These are phyloP conservation scores for Nitzschia sp. DNA, from an alignment of 108 stramenopile genomes.

Conservation along the genomic window DNA sequence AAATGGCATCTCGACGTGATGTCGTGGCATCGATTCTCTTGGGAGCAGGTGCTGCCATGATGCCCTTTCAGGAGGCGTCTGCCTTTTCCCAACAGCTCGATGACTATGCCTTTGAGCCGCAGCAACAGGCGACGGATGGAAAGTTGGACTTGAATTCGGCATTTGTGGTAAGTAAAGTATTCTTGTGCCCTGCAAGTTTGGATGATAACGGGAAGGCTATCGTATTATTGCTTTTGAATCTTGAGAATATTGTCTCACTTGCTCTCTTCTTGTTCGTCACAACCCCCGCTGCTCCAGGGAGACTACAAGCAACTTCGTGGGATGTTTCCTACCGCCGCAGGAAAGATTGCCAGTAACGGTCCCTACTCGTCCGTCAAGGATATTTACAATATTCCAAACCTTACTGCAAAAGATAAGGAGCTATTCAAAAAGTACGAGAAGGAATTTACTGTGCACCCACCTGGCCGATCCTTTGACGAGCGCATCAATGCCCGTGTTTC, in stretches of 20 bases:
- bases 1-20: background rate
- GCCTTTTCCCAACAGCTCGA: slow-evolving; percentile 18
- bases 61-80: background rate
- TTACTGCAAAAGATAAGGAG: slow-evolving; percentile 57
- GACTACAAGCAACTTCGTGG: slow-evolving; percentile 71
- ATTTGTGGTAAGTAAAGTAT: slow-evolving; percentile 51
- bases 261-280: background rate
- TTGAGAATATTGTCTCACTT: background rate
- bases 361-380: slow-evolving; percentile 63
- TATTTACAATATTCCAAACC: slow-evolving; percentile 63
- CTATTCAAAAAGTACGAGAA: slow-evolving; percentile 72
- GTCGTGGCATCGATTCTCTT: background rate
- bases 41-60: background rate
- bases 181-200: background rate
- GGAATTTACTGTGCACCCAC: slow-evolving; percentile 62
- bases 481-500: slow-evolving; percentile 74
- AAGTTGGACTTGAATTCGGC: slow-evolving; percentile 72
- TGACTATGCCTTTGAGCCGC: slow-evolving; percentile 24
- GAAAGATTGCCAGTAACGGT: slow-evolving; percentile 70
- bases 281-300: slow-evolving; percentile 29
- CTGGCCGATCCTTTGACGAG: slow-evolving; percentile 63
- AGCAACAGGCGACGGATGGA: slow-evolving; percentile 56
- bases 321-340: slow-evolving; percentile 56
- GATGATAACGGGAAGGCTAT: background rate
- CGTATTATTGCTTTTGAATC: background rate